phyloP scores from a whole-genome alignment of 371 early-diverging fungal species.

The Funneliformis caledonium region DNA sequence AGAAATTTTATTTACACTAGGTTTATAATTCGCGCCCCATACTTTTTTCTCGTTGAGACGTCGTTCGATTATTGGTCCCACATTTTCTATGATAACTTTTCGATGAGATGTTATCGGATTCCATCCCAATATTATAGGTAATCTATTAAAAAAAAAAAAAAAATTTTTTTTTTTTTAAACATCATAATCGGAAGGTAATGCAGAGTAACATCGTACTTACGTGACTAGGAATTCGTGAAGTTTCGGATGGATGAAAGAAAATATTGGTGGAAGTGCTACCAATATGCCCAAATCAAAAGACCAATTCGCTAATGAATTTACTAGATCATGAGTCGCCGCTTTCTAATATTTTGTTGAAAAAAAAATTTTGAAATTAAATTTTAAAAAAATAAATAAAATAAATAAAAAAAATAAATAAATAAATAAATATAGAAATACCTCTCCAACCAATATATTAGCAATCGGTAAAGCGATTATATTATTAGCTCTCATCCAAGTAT shows the following conservation, averaged over 20 bases:
- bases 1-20: not conserved
- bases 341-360: not conserved
- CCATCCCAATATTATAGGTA: not conserved
- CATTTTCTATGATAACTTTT: not conserved
- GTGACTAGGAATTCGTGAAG: not conserved
- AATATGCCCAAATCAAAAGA: not conserved
- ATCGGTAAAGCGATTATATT: not conserved
- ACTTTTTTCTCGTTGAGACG: not conserved
- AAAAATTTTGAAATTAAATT: not conserved
- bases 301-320: not conserved
- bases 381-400: not conserved
- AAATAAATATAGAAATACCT: not conserved
- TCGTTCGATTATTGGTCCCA: constrained; percentile 11
- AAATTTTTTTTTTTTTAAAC: not conserved
- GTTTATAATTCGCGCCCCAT: constrained; percentile 1
- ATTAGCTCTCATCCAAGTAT: not conserved
- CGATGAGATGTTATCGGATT: not conserved
- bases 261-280: not conserved
- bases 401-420: too few relatives aligned
- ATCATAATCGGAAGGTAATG: not conserved
- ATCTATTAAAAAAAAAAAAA: not conserved
- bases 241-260: constrained; percentile 8
- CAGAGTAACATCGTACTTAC: not conserved
- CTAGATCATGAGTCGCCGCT: not conserved
- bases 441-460: not conserved